These are phyloP conservation scores for Lipomyces chichibuensis DNA, from an alignment of 805 yeast genomes.

Conservation along the genomic window DNA sequence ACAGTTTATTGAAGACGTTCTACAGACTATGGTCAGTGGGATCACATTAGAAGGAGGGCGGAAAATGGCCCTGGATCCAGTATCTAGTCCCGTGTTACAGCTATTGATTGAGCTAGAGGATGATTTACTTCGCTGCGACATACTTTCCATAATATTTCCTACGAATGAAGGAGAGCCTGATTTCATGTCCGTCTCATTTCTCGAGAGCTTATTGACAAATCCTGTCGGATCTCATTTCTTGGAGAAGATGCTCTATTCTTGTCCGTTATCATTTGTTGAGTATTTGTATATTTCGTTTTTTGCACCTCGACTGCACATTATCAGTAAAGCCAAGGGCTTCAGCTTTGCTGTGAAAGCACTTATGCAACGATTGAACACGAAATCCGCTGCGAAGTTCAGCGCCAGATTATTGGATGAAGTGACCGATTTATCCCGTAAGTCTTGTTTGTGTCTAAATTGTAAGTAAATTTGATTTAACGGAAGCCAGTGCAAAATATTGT, in stretches of 20 bases:
- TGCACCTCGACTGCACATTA: constrained; percentile 69
- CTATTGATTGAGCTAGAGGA: constrained; percentile 79
- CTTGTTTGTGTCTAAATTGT: not conserved
- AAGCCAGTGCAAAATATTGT: constrained; percentile 14
- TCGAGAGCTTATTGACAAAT: constrained; percentile 81
- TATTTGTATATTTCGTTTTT: constrained; percentile 72
- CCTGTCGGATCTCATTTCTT: constrained; percentile 93
- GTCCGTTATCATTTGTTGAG: constrained; percentile 68
- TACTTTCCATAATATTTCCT: constrained; percentile 28
- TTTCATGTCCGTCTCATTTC: constrained; percentile 52
- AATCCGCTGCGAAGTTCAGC: constrained; percentile 9
- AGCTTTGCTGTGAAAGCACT: constrained; percentile 76
- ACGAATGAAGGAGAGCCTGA: constrained; percentile 36
- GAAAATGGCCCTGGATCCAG: constrained; percentile 72
- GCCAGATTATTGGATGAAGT: constrained; percentile 11
- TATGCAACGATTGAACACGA: constrained; percentile 50
- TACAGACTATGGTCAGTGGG: constrained; percentile 48
- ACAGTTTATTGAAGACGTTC: constrained; percentile 56
- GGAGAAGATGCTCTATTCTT: constrained; percentile 66
- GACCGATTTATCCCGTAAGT: constrained; percentile 23
- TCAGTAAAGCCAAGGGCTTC: constrained; percentile 83
- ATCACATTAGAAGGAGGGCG: constrained; percentile 57
- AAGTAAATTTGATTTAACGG: not conserved
- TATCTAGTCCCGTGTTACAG: constrained; percentile 88
- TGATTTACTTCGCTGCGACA: constrained; percentile 53